phyloP scores from a whole-genome alignment of 1,139 yeast species.

The Magnusiomyces fungicola region DNA sequence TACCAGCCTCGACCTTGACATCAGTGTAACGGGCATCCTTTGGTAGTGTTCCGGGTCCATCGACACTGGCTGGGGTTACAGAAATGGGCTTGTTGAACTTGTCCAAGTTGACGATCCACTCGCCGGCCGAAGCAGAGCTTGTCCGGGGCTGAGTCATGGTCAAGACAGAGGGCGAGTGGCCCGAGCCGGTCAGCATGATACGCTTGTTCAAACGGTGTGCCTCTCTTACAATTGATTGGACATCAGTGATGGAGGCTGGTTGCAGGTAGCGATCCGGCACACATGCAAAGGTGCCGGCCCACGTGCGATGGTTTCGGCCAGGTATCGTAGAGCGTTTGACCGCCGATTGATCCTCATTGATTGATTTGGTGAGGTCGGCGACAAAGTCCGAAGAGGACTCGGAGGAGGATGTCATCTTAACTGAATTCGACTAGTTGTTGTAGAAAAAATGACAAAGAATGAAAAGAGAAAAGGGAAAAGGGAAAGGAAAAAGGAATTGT shows the following conservation, averaged over 20 bases:
- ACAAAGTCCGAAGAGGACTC: no score
- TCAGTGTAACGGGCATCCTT: slow-evolving; percentile 52
- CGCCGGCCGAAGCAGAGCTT: slow-evolving; percentile 76
- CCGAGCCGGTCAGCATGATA: slow-evolving; percentile 83
- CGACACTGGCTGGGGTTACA: slow-evolving; percentile 34
- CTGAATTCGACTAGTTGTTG: background rate
- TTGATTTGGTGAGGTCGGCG: no score
- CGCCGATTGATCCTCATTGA: no score
- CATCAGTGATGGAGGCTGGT: slow-evolving; percentile 60
- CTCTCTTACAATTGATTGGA: slow-evolving; percentile 51
- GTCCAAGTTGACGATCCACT: slow-evolving; percentile 87
- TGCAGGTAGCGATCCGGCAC: slow-evolving; percentile 72
- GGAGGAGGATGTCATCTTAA: background rate
- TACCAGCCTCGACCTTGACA: slow-evolving; percentile 88
- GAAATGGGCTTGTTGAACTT: slow-evolving; percentile 48
- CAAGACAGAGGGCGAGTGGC: slow-evolving; percentile 90
- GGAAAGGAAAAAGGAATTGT: background rate
- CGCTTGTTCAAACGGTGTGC: slow-evolving; percentile 60
- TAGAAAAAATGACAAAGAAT: background rate
- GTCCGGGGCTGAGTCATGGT: slow-evolving; percentile 96
- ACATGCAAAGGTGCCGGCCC: slow-evolving; percentile 88
- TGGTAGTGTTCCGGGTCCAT: slow-evolving; percentile 28
- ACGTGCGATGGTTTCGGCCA: slow-evolving; percentile 47
- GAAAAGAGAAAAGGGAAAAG: background rate
- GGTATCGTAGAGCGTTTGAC: background rate